Evolutionary conservation across 2,329 filamentous ascomycete species (phyloP).

Genomic region (Apiospora marii): DNA sequence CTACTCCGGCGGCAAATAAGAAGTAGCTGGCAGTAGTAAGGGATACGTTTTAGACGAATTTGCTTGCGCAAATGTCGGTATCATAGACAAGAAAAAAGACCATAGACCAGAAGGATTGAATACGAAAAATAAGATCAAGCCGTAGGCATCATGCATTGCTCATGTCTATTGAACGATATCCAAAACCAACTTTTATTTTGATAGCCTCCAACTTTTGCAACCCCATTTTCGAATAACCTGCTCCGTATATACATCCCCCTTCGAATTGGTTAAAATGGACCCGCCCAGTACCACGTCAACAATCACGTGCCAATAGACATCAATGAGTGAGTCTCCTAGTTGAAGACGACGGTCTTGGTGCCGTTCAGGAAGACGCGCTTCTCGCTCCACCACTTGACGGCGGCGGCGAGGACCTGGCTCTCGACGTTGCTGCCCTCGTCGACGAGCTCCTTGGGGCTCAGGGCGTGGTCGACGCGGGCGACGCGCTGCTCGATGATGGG

Average conservation of each 20-base stretch:
- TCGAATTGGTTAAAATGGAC: neutral
- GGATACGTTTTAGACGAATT: neutral
- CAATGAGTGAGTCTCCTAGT: slow-evolving; percentile 36
- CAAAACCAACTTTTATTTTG: neutral
- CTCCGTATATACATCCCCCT: slow-evolving; percentile 5
- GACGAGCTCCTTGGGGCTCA: slow-evolving; percentile 78
- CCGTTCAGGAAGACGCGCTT: slow-evolving; percentile 80
- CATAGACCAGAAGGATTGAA: neutral
- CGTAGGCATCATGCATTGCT: neutral
- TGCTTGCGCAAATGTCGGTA: neutral
- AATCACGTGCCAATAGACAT: too few species aligned
- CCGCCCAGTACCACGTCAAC: neutral
- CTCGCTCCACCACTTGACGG: slow-evolving; percentile 86
- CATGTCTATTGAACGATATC: neutral
- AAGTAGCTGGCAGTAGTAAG: neutral
- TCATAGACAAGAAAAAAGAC: neutral
- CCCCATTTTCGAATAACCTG: neutral
- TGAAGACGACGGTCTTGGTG: slow-evolving; percentile 81
- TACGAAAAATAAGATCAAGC: neutral
- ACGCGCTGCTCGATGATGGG: slow-evolving; percentile 90
- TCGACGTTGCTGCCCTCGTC: slow-evolving; percentile 86
- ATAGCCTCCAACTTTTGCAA: neutral
- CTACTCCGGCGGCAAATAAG: slow-evolving; percentile 73
- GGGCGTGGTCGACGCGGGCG: slow-evolving; percentile 76
- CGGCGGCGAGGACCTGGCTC: slow-evolving; percentile 81